Base-by-base conservation (phyloP, 2,329 filamentous ascomycete species). In the Drechslera avenae region DNA sequence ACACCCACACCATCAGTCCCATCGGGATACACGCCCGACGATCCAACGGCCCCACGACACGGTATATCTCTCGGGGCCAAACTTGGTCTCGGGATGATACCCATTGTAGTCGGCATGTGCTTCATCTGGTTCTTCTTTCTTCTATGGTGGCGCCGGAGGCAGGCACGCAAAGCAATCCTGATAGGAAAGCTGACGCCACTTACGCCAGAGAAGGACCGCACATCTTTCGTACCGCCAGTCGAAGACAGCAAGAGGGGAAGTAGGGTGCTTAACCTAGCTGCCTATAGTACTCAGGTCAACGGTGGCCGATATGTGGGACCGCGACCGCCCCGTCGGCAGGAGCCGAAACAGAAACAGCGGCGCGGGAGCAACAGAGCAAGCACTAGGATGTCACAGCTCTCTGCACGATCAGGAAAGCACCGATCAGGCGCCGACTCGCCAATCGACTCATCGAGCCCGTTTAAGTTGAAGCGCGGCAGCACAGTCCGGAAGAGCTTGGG, bases 401-500 rank as follows among this genome's bases (percentile, higher is more conserved):
- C 26, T 28, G 26, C 41, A 16, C 50, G 41, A 7, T 37, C 40
- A 8, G 48, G 32, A 39, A 40, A 35, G 31, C 9, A 16, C 14
- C 17, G 30, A 18, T 52, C 39, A 8, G 34, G 46, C 14, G 37
- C 33, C 17, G 67, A 69, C 17, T 66, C 62, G 12, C 68, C 68
- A 5, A 66, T 72, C 23, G 68, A 70, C 41, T 54, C 57, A 13
- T 54, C 54, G 2, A 67, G 60, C 34, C 67, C 69, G 9, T 70
- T 70, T 34, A 61, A 61, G 7, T 44, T 69, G 14, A 71, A 65
- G 46, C 61, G 60, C n/a, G 64, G 62, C 10, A 58, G 66, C 30
- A 66, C 66, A 7, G 37, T 57, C 32, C 63, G 55, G 36, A 50
- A 52, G 33, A 62, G 57, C 31, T n/a, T 60, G 17, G 62, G 56